Conservation (phyloP, 352 stramenopile species). For the Phytophthora meadii region DNA sequence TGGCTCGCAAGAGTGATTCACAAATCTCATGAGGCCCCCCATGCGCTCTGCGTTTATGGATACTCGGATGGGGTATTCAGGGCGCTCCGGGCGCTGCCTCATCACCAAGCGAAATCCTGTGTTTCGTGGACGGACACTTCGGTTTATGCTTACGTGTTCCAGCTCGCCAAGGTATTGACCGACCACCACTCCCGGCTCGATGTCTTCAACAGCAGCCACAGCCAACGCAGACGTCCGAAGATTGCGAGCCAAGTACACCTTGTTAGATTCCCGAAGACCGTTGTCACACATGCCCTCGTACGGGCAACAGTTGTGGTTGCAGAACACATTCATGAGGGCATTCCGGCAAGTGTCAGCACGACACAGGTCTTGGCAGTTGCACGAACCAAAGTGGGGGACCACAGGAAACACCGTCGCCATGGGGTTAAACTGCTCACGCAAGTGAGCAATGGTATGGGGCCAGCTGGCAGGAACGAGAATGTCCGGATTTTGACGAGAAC, state of each 20-base stretch:
- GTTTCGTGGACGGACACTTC: background rate
- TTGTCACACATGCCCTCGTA: slow-evolving; percentile 1
- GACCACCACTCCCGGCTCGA: background rate
- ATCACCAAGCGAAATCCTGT: background rate
- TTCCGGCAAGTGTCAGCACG: background rate
- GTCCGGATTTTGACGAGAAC: background rate
- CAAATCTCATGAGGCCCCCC: slow-evolving; percentile 1
- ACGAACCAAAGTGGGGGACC: slow-evolving; percentile 5
- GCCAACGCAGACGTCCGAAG: background rate
- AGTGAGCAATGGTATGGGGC: background rate
- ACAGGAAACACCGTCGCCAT: slow-evolving; percentile 1
- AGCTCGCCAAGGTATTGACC: slow-evolving; percentile 9
- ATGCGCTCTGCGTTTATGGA: slow-evolving; percentile 1
- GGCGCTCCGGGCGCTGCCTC: background rate
- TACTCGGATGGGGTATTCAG: background rate
- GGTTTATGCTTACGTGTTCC: background rate
- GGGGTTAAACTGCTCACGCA: slow-evolving; percentile 10
- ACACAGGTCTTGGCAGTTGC: background rate
- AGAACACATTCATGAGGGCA: slow-evolving; percentile 5
- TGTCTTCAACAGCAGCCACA: background rate
- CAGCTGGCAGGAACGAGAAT: slow-evolving; percentile 4
- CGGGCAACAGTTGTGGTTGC: slow-evolving; percentile 10
- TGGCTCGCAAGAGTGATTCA: slow-evolving; percentile 3
- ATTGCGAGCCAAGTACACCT: background rate
- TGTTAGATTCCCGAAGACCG: background rate